Evolutionary conservation across 2,329 filamentous ascomycete genomes (phyloP).

Genomic region (Trichophyton benhamiae): DNA sequence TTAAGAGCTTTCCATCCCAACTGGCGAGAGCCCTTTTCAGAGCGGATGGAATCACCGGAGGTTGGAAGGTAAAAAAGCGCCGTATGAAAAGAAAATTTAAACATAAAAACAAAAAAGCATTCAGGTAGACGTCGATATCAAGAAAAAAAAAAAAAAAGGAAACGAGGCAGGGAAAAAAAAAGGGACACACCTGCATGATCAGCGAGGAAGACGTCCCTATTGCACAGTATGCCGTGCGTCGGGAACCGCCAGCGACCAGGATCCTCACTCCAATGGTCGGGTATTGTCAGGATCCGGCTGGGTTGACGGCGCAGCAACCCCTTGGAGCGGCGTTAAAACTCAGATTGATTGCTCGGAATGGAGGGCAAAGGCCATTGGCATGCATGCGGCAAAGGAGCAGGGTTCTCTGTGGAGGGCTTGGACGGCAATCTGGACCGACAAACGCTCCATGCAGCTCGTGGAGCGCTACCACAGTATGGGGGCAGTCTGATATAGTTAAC

Average conservation of each 20-base stretch:
- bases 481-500: not conserved
- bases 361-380: not conserved
- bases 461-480: conserved; percentile 3
- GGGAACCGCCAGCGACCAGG: not conserved
- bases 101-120: not conserved
- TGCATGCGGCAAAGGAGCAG: conserved; percentile 4
- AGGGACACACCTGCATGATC: conserved; percentile 1
- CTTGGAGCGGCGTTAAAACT: conserved; percentile 2
- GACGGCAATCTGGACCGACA: conserved; percentile 1
- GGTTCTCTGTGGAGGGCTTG: not conserved
- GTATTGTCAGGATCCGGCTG: not conserved
- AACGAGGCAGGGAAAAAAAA: not conserved
- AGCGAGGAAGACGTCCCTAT: not conserved
- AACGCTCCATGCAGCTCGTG: conserved; percentile 3
- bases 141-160: not conserved
- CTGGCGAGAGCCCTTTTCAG: not conserved
- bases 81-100: not conserved
- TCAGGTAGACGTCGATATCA: no score
- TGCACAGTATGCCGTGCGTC: not conserved
- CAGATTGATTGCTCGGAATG: conserved; percentile 1
- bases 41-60: not conserved
- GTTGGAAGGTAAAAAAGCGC: not conserved
- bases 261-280: not conserved
- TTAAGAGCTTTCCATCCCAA: not conserved
- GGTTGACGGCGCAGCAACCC: not conserved